Base-by-base conservation (phyloP, 1,284 basidiomycete genomes). In the Ustilago crameri region DNA sequence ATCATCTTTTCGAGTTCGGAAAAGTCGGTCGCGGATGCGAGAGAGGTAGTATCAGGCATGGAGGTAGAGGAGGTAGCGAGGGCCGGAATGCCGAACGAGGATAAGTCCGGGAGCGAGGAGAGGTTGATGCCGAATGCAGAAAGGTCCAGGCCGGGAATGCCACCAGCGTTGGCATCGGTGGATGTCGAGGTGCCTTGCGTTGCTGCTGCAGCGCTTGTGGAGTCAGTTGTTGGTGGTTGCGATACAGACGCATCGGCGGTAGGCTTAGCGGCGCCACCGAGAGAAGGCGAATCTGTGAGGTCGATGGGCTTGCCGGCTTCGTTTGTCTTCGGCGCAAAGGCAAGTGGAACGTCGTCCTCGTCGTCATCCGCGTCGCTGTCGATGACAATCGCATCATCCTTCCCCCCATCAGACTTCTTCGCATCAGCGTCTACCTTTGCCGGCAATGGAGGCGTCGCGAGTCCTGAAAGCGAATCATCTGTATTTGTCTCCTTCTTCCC, bases 331-430 rank as follows among this genome's bases (percentile, higher is more conserved):
- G 70, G 70, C 9, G 54, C 65, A 18, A 69, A 61, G 15, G 71
- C 71, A 1, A 74, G 58, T 14, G 71, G 71, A 7, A 74, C 61
- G 23, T 74, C 71, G 50, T 74, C 71, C 38, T 74, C 70, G 26
- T 72, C 61, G 23, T 74, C 71, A 46, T 74, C 71, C 37, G 69
- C 70, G 23, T 72, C 69, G 35, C 62, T 65, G 35, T 74, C 71
- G 24, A 74, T 74, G 24, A 74, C 62, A 17, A 69, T 74, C 17
- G 66, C 71, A 45, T 62, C 66, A 3, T 48, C 58, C 14, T 42
- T 60, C 22, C 53, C 58, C 15, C 48, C 18, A 20, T 53, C 50
- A 0, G 22, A 17, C 5, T 37, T 46, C 38, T 56, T 52, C 0
- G 12, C 40, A 14, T 26, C 51, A 7, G 26, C 41, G 8, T 24